Base-by-base conservation (phyloP, 2,329 filamentous ascomycete species). In the Gremmenia infestans region DNA sequence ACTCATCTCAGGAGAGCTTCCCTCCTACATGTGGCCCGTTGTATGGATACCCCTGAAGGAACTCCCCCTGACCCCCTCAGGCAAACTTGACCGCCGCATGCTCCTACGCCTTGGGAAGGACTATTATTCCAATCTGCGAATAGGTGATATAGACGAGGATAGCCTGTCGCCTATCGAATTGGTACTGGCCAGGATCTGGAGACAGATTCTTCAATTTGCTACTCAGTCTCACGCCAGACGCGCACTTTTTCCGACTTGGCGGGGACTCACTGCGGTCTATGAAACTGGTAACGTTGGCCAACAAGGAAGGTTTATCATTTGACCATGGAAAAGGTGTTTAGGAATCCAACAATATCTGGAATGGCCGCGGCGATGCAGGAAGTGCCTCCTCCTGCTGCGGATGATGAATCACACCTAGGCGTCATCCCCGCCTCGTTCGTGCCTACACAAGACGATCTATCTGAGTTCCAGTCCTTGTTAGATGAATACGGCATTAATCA, bases 61-160 rank as follows among this genome's bases (percentile, higher is more conserved):
- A 42, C 60, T 72, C 7, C 71, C 71, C 0, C 42, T 67, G 14
- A 52, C 65, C 11, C 55, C 63, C 0, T 69, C 66, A 2, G 59
- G 61, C 4, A 73, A 73, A 57, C 54, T 68, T 25, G 67, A 73
- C 55, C 68, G 71, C 68, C 59, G 72, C 62, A 70, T 57, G 58
- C 69, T 76, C 15, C 69, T 69, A 2, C 62, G 63, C 1, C 81
- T 78, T 80, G 3, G 72, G 75, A 22, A 65, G 62, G 42, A 69
- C 75, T 60, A 69, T 73, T n/a, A 67, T 45, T 37, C 35, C 28
- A 54, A 25, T 48, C 28, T 17, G 15, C 14, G 68, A 4, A 68
- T 80, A 12, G 28, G 28, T 9, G 28, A 28, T 28, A 8, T 8
- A 3, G 28, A 28, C 8, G 28, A 28, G 7, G 7, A 28, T 28